These are phyloP conservation scores for Sarcodon sp. DNA, from an alignment of 768 basidiomycete species.

Conservation along the genomic window DNA sequence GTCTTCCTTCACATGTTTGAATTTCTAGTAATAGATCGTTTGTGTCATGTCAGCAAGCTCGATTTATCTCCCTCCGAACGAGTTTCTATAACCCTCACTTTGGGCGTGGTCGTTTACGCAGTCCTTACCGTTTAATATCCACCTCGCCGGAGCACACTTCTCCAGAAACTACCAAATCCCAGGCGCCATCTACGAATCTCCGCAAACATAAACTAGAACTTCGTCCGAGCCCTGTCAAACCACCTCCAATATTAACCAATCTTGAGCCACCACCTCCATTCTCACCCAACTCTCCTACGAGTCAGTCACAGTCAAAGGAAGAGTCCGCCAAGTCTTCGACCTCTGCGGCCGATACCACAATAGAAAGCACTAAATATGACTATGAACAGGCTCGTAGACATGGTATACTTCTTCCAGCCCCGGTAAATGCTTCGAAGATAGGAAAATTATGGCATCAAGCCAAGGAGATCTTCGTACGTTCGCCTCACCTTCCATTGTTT, in stretches of 20 bases:
- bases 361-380: conserved; percentile 47
- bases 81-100: too few relatives aligned
- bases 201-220: conserved; percentile 40
- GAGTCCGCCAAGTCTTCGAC: conserved; percentile 3
- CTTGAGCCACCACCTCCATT: conserved; percentile 7
- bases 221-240: conserved; percentile 50
- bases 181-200: conserved; percentile 9
- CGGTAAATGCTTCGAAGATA: conserved; percentile 44
- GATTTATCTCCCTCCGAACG: too few relatives aligned
- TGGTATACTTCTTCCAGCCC: conserved; percentile 58
- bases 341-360: conserved; percentile 16
- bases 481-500: not conserved
- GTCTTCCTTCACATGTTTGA: too few relatives aligned
- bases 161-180: conserved; percentile 4
- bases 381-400: conserved; percentile 51
- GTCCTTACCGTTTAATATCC: not conserved
- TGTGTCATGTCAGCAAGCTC: too few relatives aligned
- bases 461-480: conserved; percentile 31
- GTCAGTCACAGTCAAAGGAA: conserved; percentile 4
- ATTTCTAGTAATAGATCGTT: too few relatives aligned
- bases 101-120: too few relatives aligned
- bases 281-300: conserved; percentile 7
- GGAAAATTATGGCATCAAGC: conserved; percentile 35
- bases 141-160: not conserved
- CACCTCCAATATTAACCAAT: conserved; percentile 15